Percentiles rank a stretch among this genome's conserved stretches.
Evolutionary conservation across 2,329 filamentous ascomycete species (phyloP).

Genomic region (Alternaria gaisen): DNA sequence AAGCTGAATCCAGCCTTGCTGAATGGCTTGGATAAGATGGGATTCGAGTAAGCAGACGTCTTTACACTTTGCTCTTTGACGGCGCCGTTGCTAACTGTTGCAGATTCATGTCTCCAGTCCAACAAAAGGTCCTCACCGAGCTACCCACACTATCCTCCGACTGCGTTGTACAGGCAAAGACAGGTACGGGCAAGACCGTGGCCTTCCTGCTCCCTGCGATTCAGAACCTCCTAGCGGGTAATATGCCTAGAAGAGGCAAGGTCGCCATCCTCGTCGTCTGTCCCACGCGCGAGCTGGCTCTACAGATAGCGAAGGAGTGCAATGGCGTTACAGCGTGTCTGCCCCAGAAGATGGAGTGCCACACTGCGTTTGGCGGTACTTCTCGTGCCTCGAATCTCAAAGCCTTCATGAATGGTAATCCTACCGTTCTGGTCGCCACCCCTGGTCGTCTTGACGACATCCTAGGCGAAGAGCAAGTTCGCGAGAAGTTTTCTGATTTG

Average conservation of each 20-base stretch:
- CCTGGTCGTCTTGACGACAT: constrained; percentile 60
- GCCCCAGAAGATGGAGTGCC: constrained; percentile 52
- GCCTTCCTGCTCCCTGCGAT: constrained; percentile 60
- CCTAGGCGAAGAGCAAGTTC: constrained; percentile 55
- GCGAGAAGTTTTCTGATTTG: constrained; percentile 56
- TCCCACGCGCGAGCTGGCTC: constrained; percentile 59
- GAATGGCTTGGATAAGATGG: constrained; percentile 47
- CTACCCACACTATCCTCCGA: constrained; percentile 60
- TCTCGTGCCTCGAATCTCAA: constrained; percentile 44
- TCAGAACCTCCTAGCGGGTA: constrained; percentile 54
- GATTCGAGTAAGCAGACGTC: constrained; percentile 44
- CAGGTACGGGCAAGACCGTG: constrained; percentile 61
- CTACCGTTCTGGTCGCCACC: constrained; percentile 58
- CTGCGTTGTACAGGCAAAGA: constrained; percentile 64
- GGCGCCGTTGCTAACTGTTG: constrained; percentile 17
- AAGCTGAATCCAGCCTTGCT: constrained; percentile 40
- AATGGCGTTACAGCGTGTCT: constrained; percentile 55
- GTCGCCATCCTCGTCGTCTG: constrained; percentile 59
- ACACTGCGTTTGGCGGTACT: constrained; percentile 57
- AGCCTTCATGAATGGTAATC: constrained; percentile 47
- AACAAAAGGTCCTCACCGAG: constrained; percentile 62
- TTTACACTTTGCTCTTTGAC: background rate
- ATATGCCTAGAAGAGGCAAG: constrained; percentile 46
- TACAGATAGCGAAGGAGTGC: constrained; percentile 60
- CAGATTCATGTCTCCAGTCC: constrained; percentile 62